phyloP scores from a whole-genome alignment of 2,329 filamentous ascomycete species.

The Didymella exigua region DNA sequence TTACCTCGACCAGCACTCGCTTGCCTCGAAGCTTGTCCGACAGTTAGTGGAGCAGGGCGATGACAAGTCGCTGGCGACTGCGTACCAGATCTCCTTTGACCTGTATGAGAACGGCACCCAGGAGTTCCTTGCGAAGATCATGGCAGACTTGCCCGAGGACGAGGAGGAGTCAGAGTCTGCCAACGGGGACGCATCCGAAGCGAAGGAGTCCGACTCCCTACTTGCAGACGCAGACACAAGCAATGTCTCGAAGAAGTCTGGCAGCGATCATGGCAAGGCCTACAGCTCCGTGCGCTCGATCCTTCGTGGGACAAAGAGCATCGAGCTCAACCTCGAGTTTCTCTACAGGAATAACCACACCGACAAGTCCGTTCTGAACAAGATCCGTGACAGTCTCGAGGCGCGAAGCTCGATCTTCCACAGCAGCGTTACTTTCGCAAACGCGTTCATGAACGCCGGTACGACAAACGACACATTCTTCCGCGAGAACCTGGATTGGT shows the following conservation, averaged over 20 bases:
- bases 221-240: slow-evolving; percentile 61
- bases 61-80: slow-evolving; percentile 77
- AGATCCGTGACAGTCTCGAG: slow-evolving; percentile 93
- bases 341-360: slow-evolving; percentile 94
- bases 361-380: slow-evolving; percentile 90
- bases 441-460: slow-evolving; percentile 98
- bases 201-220: slow-evolving; percentile 64
- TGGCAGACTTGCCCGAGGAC: slow-evolving; percentile 72
- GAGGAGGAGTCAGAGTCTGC: slow-evolving; percentile 53
- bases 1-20: slow-evolving; percentile 87
- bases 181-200: slow-evolving; percentile 53
- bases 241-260: slow-evolving; percentile 57
- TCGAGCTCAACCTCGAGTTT: slow-evolving; percentile 94
- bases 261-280: slow-evolving; percentile 59
- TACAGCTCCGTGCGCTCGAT: slow-evolving; percentile 65
- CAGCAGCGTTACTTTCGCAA: slow-evolving; percentile 94
- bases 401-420: slow-evolving; percentile 98
- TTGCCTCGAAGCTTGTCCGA: slow-evolving; percentile 84
- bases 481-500: slow-evolving; percentile 95
- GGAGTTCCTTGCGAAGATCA: slow-evolving; percentile 90
- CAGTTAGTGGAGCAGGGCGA: slow-evolving; percentile 82
- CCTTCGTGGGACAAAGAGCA: slow-evolving; percentile 88
- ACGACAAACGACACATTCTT: slow-evolving; percentile 99
- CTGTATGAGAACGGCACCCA: slow-evolving; percentile 98
- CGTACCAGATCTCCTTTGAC: slow-evolving; percentile 98